Conservation (phyloP, 208 protist genomes). For the Acanthamoeba triangularis region DNA sequence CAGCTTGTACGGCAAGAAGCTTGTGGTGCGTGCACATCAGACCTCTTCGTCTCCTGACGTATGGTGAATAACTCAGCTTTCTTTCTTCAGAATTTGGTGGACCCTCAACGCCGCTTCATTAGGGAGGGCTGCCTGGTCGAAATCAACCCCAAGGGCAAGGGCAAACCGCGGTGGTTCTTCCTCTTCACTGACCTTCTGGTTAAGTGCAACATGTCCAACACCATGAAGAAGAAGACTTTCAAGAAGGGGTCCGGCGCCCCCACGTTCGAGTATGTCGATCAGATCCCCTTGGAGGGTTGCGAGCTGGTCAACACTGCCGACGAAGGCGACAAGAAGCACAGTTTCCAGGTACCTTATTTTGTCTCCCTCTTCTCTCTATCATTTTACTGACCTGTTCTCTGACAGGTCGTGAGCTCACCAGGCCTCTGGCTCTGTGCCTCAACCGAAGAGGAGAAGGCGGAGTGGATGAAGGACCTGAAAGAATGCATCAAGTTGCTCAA, state of each 20-base stretch:
- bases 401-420: neutral
- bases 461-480: slow-evolving; percentile 51
- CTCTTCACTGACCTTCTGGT: slow-evolving; percentile 53
- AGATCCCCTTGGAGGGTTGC: neutral
- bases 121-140: slow-evolving; percentile 38
- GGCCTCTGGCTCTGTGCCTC: slow-evolving; percentile 18
- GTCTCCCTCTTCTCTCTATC: slow-evolving; percentile 10
- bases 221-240: slow-evolving; percentile 57
- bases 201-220: slow-evolving; percentile 61
- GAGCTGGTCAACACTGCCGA: slow-evolving; percentile 44
- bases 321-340: slow-evolving; percentile 45
- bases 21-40: neutral
- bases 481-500: slow-evolving; percentile 54
- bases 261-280: slow-evolving; percentile 16
- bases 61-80: neutral
- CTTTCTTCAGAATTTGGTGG: slow-evolving; percentile 19
- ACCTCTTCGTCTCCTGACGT: neutral
- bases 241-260: slow-evolving; percentile 14
- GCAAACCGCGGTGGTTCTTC: slow-evolving; percentile 66
- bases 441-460: slow-evolving; percentile 1
- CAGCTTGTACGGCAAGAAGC: slow-evolving; percentile 39
- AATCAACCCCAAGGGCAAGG: slow-evolving; percentile 58
- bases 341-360: slow-evolving; percentile 25
- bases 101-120: slow-evolving; percentile 47
- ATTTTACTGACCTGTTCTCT: neutral